Evolutionary conservation across 352 stramenopile species (phyloP).

Genomic region (Pythium graminicola): DNA sequence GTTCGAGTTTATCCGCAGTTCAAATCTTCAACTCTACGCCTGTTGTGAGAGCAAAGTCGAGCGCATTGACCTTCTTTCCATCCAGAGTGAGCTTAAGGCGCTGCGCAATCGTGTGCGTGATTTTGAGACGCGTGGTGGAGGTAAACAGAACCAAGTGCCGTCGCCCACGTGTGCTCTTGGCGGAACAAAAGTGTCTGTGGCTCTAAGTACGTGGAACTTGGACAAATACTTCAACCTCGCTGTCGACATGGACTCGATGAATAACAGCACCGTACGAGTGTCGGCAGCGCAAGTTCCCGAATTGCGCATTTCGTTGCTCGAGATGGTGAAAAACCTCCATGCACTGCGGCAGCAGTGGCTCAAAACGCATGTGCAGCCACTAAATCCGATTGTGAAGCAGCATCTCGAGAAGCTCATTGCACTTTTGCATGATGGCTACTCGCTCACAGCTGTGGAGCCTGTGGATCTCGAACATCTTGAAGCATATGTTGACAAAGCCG

Average conservation of each 20-base stretch:
- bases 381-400: constrained; percentile 52
- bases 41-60: constrained; percentile 62
- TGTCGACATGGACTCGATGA: constrained; percentile 19
- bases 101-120: constrained; percentile 36
- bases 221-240: constrained; percentile 23
- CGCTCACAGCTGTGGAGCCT: constrained; percentile 43
- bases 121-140: constrained; percentile 17
- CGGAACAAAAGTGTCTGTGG: neutral
- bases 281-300: constrained; percentile 43
- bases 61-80: constrained; percentile 32
- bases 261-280: neutral
- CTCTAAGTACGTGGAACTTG: constrained; percentile 17
- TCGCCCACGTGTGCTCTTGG: neutral
- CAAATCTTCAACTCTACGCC: constrained; percentile 57
- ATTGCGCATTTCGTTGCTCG: constrained; percentile 60
- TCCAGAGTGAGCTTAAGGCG: constrained; percentile 49
- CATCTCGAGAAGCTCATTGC: constrained; percentile 64
- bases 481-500: constrained; percentile 48
- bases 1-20: constrained; percentile 57
- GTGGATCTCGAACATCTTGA: constrained; percentile 41
- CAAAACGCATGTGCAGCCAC: constrained; percentile 31
- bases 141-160: neutral
- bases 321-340: constrained; percentile 69
- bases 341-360: constrained; percentile 54
- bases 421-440: constrained; percentile 71